Base-by-base conservation (phyloP, 352 stramenopile species). In the Phytophthora multivora region DNA sequence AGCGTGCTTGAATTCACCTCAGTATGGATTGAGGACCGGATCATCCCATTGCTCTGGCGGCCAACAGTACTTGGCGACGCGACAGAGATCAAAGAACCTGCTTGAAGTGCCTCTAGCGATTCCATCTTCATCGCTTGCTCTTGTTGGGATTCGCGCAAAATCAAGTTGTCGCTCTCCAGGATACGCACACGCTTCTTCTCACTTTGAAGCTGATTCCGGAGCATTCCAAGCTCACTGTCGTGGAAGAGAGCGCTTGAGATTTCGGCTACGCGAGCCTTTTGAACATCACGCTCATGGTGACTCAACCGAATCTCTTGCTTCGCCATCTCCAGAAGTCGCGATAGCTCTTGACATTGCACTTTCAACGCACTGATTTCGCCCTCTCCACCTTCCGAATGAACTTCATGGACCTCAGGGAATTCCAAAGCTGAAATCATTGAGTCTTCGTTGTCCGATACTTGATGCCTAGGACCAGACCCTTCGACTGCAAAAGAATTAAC, bases 291-390 rank as follows among this genome's bases (percentile, higher is more conserved):
- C 16, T 91, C 79, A 25, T 79, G 69, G 15, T 91, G 81, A 54
- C 79, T 83, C 33, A 91, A 47, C 0, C 67, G 68, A n/a, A 91
- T 91, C 39, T 91, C 81, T 42, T 89, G 75, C 51, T 91, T 89
- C 0, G 79, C 79, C 77, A 91, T 87, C 31, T 91, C 81, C 5
- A 91, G 51, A 9, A 89, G 16, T 0, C 79, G 67, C 5, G 53
- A 66, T n/a, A 83, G 65, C 25, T 91, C 81, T 10, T 83, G 59
- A 12, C 77, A 84, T 36, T 86, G 77, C 5, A 75, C 63, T 12
- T 75, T 75, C 5, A 88, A 33, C 18, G 28, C 42, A 26, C 73
- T 60, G 3, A 51, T 35, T 8, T 84, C 63, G 16, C 57, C 36
- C 21, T 54, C 58, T 10, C 28, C 42, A 23, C 25, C n/a, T 8